A percentile compares a stretch with the other conserved stretches of the same genome.
Conservation (phyloP, 257 asterid genomes). For the Jaltomata sinuosa region DNA sequence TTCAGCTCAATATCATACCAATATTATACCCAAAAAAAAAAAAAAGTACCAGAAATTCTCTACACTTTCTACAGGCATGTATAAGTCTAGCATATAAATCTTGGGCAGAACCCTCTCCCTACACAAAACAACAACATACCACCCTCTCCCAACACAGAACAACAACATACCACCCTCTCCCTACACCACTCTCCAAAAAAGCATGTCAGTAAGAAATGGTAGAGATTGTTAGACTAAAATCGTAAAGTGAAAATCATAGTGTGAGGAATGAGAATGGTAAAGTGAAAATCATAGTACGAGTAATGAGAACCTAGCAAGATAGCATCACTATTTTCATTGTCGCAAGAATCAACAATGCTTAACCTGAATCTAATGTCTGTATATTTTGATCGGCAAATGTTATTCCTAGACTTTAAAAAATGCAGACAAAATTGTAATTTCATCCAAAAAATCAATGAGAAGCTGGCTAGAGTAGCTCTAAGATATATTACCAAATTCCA, state of each 20-base stretch:
- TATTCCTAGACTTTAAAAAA: not conserved
- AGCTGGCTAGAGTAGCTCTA: not conserved
- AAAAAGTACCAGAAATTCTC: not conserved
- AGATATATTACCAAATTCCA: constrained; percentile 70
- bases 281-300: not conserved
- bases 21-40: not conserved
- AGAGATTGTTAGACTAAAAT: not conserved
- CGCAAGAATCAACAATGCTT: not conserved
- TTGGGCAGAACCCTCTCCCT: not conserved
- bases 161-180: not conserved
- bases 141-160: not conserved
- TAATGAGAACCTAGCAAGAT: not conserved
- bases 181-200: not conserved
- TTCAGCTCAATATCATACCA: not conserved
- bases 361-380: not conserved
- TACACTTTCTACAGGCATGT: not conserved
- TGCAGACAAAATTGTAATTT: not conserved
- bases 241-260: not conserved
- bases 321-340: not conserved
- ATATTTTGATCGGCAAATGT: not conserved
- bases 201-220: not conserved
- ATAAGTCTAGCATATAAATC: not conserved
- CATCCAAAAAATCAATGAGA: not conserved
- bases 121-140: not conserved
- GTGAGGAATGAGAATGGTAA: not conserved